Evolutionary conservation across 352 stramenopile genomes (phyloP), one percentile per base, ranked within the genome.

Genomic region (Pythium guiyangense): DNA sequence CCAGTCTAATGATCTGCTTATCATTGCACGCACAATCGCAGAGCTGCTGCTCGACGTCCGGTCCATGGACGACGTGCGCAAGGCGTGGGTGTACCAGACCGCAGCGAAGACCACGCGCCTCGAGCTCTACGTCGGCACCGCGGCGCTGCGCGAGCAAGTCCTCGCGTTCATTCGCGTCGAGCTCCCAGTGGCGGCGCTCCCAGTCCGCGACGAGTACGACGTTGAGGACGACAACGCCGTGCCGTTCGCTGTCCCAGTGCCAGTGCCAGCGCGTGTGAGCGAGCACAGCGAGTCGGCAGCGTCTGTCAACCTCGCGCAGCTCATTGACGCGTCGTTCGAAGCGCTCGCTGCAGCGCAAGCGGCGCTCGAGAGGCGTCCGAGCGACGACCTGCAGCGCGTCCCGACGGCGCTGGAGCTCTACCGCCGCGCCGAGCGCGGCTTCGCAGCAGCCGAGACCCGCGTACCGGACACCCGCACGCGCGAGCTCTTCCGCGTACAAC

Each of bases 261-360:
- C 20, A 18, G 2, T n/a, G 20, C 15, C 20, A 44, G 9, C 37
- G 43, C 31, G 18, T 25, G 46, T 12, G 8, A 27, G 18, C 25
- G 27, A 59, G 54, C 25, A 14, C 12, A 18, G 6, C 14, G 20
- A 15, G 9, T 4, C 20, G 9, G 18, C 5, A 1, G 17, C 42
- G 11, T 25, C 42, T 6, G 6, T 12, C 49, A 53, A 39, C 46
- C 37, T 44, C 42, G 47, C 61, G 15, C 63, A 59, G 51, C 46
- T 77, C 25, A 58, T 84, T 14, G 68, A 85, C n/a, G 57, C 63
- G 10, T 64, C 72, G 31, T 85, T 85, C 59, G 44, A 42, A 39
- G 57, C 74, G 29, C 49, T 85, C 17, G 66, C 69, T 34, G 63
- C 49, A 3, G 74, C 72, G 0, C 72, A 82, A 39, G 31, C 59